Evolutionary conservation across 2,329 filamentous ascomycete genomes (phyloP), one percentile per base, ranked within the genome.

Genomic region (Clarireedia hainanense): DNA sequence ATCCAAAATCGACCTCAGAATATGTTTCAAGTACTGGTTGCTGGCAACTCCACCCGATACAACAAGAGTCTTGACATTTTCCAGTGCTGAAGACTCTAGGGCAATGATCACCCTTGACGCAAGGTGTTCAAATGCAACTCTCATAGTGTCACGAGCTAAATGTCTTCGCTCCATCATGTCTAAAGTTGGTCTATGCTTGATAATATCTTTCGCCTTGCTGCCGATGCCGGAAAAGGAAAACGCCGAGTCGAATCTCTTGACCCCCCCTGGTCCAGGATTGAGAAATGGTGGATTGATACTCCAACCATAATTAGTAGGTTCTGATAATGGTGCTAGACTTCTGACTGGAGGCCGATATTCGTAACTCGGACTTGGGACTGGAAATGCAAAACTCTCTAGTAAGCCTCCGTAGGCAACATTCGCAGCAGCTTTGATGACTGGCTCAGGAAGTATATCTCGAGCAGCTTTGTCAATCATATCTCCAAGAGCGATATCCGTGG

Each of bases 31-130:
- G 69, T 87, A 96, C 50, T 72, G 72, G 70, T 96, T 97, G 51
- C 88, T 86, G 6, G 92, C 94, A 6, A 99, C 94, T 24, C 94
- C 94, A 30, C 94, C 94, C 40, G 90, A 88, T 4, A 97, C 79
- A 9, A 97, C 89, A 4, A 97, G 74, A 0, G 85, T 85, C 7
- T 73, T 71, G 6, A 84, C 51, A 6, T 57, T 39, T 17, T 63
- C 55, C 23, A 67, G 46, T 2, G 62, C 50, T 0, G 57, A 34
- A 6, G 68, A 65, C n/a, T 56, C 47, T 5, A 96, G 74, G 0
- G 81, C 86, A 45, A 94, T 75, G 14, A 92, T 69, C 2, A 94
- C 77, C 9, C 92, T 80, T 61, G 83, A 86, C 1, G 83, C 85
- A 26, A 97, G 75, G 73, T 97, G 92, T 70, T 96, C 90, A 69